Evolutionary conservation across 768 basidiomycete genomes (phyloP), one percentile per base, ranked within the genome.

Genomic region (Leccinum longicurvipes): DNA sequence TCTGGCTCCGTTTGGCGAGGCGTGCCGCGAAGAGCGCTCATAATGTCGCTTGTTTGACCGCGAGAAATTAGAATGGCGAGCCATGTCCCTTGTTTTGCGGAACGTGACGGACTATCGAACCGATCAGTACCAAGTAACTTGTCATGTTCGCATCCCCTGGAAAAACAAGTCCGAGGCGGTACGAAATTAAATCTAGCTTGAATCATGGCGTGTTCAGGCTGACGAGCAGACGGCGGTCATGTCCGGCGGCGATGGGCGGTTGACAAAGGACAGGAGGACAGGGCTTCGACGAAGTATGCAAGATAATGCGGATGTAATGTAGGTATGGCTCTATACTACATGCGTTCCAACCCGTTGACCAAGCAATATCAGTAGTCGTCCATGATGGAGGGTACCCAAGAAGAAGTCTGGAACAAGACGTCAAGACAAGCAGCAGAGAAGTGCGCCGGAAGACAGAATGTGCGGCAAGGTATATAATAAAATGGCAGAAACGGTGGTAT

Each of bases 241-340:
- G 17, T 45, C 25, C 45, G 39, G 42, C 46, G 31, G 58, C n/a
- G 49, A 41, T 47, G 60, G 44, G n/a, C 44, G 31, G 32, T 51
- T n/a, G 49, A 60, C 55, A 46, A 53, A 47, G 57, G 39, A 31
- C 31, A 31, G 14, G 14, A 31, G 31, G 12, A 41, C 39, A 32
- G 14, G 14, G 15, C 32, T n/a, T 32, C 15, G 14, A 32, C 4
- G 32, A 15, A 17, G 46, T 56, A 57, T 63, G 62, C 64, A 71
- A 61, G 54, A 63, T 34, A 58, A 55, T 59, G 58, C n/a, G 62
- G 60, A 63, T 62, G 63, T 67, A 59, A 62, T 49, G 59, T 72
- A 69, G 49, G 59, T 53, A 59, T 67, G 69, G 59, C 41, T 51
- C 29, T 72, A 66, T 68, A 72, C 57, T 69, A 69, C 70, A 69